Evolutionary conservation across 108 stramenopile species (phyloP).

Genomic region (Fragilariopsis cylindrus): DNA sequence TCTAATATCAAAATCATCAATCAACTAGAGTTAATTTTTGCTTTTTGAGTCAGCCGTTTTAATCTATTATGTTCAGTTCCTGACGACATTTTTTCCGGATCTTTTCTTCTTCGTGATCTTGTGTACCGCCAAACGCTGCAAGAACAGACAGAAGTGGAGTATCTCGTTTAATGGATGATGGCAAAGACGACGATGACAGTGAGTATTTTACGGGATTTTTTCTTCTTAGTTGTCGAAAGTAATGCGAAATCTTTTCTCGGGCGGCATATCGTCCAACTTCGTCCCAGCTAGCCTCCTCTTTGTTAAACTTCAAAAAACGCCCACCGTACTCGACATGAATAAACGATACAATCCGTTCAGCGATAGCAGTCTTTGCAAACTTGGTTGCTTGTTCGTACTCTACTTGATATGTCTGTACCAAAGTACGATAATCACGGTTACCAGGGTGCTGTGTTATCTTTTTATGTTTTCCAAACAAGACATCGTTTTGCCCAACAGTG

Average conservation of each 20-base stretch:
- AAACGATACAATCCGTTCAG: slow-evolving; percentile 15
- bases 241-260: slow-evolving; percentile 23
- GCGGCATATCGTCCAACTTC: slow-evolving; percentile 21
- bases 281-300: slow-evolving; percentile 7
- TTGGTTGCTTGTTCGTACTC: slow-evolving; percentile 30
- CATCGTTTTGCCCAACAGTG: slow-evolving; percentile 21
- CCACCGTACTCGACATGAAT: slow-evolving; percentile 21
- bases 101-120: too few species aligned
- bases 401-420: slow-evolving; percentile 14
- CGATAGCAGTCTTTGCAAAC: slow-evolving; percentile 23
- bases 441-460: slow-evolving; percentile 21
- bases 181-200: too few species aligned
- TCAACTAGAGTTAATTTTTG: too few species aligned
- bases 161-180: too few species aligned
- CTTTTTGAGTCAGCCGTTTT: too few species aligned
- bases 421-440: slow-evolving; percentile 9
- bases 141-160: too few species aligned
- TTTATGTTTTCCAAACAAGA: slow-evolving; percentile 23
- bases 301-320: slow-evolving; percentile 23
- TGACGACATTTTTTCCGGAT: too few species aligned
- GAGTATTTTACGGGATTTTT: neutral
- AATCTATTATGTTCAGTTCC: too few species aligned
- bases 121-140: too few species aligned
- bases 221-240: slow-evolving; percentile 20
- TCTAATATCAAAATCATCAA: too few species aligned